Conservation (phyloP, 2,329 filamentous ascomycete genomes). For the Phialophora expanda region DNA sequence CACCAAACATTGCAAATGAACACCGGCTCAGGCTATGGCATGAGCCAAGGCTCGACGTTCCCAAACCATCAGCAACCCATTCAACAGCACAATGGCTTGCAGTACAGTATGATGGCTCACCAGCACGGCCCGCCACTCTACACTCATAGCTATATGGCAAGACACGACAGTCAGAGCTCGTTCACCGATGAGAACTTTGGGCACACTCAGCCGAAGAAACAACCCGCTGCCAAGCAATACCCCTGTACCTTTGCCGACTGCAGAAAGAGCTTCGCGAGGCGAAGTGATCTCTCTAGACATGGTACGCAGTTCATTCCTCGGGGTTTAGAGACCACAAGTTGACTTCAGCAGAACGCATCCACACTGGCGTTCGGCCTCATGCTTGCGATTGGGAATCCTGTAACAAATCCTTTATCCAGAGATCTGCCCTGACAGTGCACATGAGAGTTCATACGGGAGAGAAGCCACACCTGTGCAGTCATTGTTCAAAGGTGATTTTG, state of each 20-base stretch:
- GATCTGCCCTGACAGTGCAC: constrained; percentile 93
- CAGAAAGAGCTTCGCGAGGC: constrained; percentile 85
- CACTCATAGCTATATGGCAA: constrained; percentile 47
- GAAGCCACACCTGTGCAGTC: constrained; percentile 97
- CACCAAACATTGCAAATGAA: constrained; percentile 51
- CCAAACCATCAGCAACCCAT: constrained; percentile 58
- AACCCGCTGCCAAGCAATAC: constrained; percentile 72
- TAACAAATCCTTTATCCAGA: constrained; percentile 95
- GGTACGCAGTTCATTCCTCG: constrained; percentile 63
- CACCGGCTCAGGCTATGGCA: constrained; percentile 57
- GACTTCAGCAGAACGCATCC: constrained; percentile 77
- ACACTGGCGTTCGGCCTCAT: constrained; percentile 87
- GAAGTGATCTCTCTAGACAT: constrained; percentile 92
- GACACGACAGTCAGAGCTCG: constrained; percentile 31
- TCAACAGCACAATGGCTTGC: constrained; percentile 55
- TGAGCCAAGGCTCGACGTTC: constrained; percentile 56
- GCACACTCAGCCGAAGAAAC: constrained; percentile 51
- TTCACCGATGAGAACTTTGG: constrained; percentile 51
- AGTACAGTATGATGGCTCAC: constrained; percentile 59
- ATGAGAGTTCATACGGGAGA: constrained; percentile 95
- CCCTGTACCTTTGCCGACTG: constrained; percentile 77
- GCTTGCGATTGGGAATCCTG: constrained; percentile 88
- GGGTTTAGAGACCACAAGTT: constrained; percentile 12
- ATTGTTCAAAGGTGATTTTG: constrained; percentile 83
- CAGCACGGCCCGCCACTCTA: constrained; percentile 60